phyloP scores from a whole-genome alignment of 768 basidiomycete species.

The Baorangia bicolor region DNA sequence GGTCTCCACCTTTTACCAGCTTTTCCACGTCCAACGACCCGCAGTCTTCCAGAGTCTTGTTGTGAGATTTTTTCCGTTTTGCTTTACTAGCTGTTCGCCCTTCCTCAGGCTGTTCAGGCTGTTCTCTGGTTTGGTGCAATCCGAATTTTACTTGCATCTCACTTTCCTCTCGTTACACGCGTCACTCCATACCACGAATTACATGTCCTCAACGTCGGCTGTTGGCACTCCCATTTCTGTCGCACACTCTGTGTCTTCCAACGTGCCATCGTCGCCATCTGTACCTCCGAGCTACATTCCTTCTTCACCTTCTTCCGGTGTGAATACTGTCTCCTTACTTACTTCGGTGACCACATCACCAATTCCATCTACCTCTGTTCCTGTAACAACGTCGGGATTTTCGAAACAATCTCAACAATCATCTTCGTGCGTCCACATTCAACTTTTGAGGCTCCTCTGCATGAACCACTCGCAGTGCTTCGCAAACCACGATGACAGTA shows the following conservation, averaged over 20 bases:
- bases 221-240: slow-evolving; percentile 12
- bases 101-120: not conserved
- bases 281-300: not conserved
- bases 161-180: slow-evolving; percentile 6
- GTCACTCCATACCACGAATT: slow-evolving; percentile 6
- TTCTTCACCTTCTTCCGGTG: slow-evolving; percentile 9
- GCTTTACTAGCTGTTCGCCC: slow-evolving; percentile 1
- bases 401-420: slow-evolving; percentile 11
- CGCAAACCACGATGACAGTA: slow-evolving; percentile 9
- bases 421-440: slow-evolving; percentile 25
- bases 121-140: slow-evolving; percentile 2
- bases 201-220: slow-evolving; percentile 23
- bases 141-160: slow-evolving; percentile 8
- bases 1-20: slow-evolving; percentile 1
- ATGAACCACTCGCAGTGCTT: slow-evolving; percentile 19
- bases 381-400: slow-evolving; percentile 12
- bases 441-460: slow-evolving; percentile 2
- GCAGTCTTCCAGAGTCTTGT: not conserved
- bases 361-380: slow-evolving; percentile 5
- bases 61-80: slow-evolving; percentile 4
- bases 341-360: slow-evolving; percentile 24
- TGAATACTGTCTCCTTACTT: slow-evolving; percentile 20
- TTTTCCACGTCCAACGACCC: not conserved
- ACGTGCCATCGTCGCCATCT: slow-evolving; percentile 8
- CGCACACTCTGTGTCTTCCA: slow-evolving; percentile 7